Evolutionary conservation across 2,329 filamentous ascomycete species (phyloP), one percentile per base, ranked within the genome.

Genomic region (Venturia effusa): DNA sequence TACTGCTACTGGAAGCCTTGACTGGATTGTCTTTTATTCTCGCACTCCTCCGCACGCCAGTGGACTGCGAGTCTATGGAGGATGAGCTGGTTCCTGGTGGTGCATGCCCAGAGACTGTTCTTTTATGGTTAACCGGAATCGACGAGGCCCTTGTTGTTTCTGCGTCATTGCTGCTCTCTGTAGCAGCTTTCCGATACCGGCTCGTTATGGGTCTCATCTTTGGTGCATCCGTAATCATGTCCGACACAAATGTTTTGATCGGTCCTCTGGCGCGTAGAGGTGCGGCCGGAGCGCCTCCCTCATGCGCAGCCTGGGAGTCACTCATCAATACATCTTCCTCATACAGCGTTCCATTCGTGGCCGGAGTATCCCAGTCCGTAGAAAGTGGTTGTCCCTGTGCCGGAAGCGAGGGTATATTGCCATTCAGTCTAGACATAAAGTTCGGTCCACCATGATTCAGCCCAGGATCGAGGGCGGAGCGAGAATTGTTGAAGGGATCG

Each of bases 61-160:
- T 82, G 48, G 39, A 34, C 22, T 43, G 27, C 5, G 43, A 40
- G 24, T 55, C 60, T 3, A 27, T 43, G 24, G 45, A 34, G 69
- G 62, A 24, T 67, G 67, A n/a, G 72, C 61, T 66, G 61, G 69
- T 67, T 39, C 71, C 66, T 51, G 75, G 74, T n/a, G 75, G 71
- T 6, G 80, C 78, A 68, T 96, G 90, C 4, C 93, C 93, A 48
- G 93, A 96, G n/a, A 96, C 84, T 1, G 92, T 97, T 68, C 93
- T 86, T 77, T 97, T 97, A 73, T 65, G 63, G 43, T 40, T 64
- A 5, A 64, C 62, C 19, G 62, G 62, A 19, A 62, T 59, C 39
- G 61, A 40, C 59, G 60, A 32, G 8, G 24, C 17, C 30, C 55
- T 59, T n/a, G 37, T n/a, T 40, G 39, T 34, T 10, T 64, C 55